Conservation (phyloP, 2,329 filamentous ascomycete genomes). For the Phialocephala sp. region DNA sequence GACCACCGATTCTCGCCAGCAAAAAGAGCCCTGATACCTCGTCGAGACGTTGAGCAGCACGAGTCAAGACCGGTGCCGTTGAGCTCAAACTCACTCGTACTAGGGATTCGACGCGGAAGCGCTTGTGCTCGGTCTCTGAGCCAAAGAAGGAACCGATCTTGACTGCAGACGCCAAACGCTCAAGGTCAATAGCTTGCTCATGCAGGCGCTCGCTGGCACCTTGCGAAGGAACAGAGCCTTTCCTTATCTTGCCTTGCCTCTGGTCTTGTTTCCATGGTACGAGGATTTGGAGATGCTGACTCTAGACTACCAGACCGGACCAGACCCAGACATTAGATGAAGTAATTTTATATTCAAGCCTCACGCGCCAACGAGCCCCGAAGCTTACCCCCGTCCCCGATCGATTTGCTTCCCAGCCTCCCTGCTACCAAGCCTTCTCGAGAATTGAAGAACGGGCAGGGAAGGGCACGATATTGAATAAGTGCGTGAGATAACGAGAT, state of each 20-base stretch:
- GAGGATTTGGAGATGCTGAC: background rate
- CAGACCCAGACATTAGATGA: constrained; percentile 18
- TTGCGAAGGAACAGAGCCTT: background rate
- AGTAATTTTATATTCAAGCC: constrained; percentile 26
- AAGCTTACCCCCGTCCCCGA: constrained; percentile 6
- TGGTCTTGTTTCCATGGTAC: background rate
- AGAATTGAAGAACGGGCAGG: background rate
- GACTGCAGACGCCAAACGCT: constrained; percentile 7
- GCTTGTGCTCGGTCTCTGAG: background rate
- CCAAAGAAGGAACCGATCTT: background rate
- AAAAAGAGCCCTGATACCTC: background rate
- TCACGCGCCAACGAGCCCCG: constrained; percentile 10
- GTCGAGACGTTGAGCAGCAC: background rate
- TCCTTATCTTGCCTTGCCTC: constrained; percentile 13
- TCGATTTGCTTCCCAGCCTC: constrained; percentile 14
- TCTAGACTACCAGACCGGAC: background rate
- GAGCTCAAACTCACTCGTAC: background rate
- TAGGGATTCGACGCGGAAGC: background rate
- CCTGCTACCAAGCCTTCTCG: constrained; percentile 15
- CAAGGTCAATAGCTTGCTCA: constrained; percentile 5
- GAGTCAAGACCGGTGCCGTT: background rate
- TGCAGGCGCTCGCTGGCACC: background rate
- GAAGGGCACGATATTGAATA: background rate
- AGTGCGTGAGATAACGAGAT: background rate
- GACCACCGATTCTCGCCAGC: background rate